Evolutionary conservation across 2,329 filamentous ascomycete genomes (phyloP).

Genomic region (Drechslerella coelobrocha): DNA sequence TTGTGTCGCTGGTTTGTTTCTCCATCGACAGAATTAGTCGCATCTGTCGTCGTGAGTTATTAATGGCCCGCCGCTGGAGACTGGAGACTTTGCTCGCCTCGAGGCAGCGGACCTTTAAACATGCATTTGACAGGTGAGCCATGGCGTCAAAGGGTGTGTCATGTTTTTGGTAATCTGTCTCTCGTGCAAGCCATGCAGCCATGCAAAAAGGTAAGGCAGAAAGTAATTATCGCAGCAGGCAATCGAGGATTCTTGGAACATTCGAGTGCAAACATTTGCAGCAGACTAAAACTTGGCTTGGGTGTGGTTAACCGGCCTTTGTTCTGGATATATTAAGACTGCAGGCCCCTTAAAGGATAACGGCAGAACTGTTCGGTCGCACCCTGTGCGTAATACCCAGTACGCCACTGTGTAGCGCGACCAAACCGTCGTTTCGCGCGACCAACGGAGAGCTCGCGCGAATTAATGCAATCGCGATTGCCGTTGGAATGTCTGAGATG

Average conservation of each 20-base stretch:
- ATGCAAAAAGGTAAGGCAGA: not conserved
- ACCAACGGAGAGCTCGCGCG: not conserved
- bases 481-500: not conserved
- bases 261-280: not conserved
- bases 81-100: not conserved
- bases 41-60: not conserved
- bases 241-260: not conserved
- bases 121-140: not conserved
- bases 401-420: not conserved
- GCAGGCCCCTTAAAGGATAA: not conserved
- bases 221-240: not conserved
- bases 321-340: slow-evolving; percentile 40
- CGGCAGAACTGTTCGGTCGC: not conserved
- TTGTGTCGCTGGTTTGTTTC: no score
- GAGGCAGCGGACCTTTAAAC: not conserved
- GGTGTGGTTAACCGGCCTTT: slow-evolving; percentile 6
- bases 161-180: not conserved
- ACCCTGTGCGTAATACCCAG: slow-evolving; percentile 1
- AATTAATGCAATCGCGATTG: not conserved
- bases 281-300: not conserved
- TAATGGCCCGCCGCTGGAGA: not conserved
- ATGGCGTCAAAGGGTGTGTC: not conserved
- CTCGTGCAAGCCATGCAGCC: not conserved
- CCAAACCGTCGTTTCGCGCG: not conserved
- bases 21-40: not conserved